These are phyloP conservation scores for Phytophthora pisi DNA, from an alignment of 352 stramenopile genomes.

Conservation along the genomic window DNA sequence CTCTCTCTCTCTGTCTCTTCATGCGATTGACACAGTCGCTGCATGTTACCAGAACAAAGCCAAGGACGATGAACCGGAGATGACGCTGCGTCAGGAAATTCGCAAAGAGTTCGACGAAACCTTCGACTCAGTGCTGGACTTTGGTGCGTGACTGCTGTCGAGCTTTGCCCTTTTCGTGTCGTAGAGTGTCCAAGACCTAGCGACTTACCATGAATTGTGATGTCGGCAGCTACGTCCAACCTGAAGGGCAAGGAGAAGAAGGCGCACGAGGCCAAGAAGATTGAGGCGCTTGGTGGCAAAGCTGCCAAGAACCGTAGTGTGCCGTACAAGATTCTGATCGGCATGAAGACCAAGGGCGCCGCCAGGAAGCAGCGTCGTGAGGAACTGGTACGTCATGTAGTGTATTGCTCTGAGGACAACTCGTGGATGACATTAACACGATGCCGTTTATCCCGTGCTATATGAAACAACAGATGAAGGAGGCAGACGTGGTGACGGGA, in stretches of 20 bases:
- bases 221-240: constrained; percentile 46
- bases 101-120: constrained; percentile 80
- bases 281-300: constrained; percentile 74
- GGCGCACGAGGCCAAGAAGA: constrained; percentile 67
- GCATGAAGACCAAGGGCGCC: constrained; percentile 67
- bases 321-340: constrained; percentile 80
- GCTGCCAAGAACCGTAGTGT: constrained; percentile 56
- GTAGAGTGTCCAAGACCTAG: background rate
- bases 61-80: constrained; percentile 40
- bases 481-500: constrained; percentile 71
- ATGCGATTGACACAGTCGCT: constrained; percentile 12
- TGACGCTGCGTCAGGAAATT: constrained; percentile 70
- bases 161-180: background rate
- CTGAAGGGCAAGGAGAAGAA: constrained; percentile 87
- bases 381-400: constrained; percentile 49
- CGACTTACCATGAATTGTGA: background rate
- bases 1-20: background rate
- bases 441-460: background rate
- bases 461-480: constrained; percentile 51
- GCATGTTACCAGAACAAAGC: constrained; percentile 16
- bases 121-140: constrained; percentile 75
- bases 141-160: constrained; percentile 41
- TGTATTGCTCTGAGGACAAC: background rate
- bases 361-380: constrained; percentile 60
- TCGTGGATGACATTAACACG: background rate